These are phyloP conservation scores for Crithidia thermophila DNA, from an alignment of 208 protist species.

Conservation along the genomic window DNA sequence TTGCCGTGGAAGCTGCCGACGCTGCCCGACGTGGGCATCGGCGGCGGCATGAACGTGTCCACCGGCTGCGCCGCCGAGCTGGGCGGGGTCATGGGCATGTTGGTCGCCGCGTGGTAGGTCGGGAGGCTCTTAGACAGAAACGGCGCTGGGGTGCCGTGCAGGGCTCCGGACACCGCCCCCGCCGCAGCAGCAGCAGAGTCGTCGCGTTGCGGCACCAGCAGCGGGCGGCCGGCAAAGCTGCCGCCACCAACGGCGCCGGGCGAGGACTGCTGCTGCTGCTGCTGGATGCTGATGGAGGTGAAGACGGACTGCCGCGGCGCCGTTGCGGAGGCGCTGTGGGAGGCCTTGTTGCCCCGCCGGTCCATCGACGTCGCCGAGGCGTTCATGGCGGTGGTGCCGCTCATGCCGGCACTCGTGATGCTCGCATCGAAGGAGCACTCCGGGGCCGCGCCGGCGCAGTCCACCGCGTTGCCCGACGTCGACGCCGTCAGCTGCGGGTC, in stretches of 20 bases:
- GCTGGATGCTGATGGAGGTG: slow-evolving; percentile 28
- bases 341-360: slow-evolving; percentile 4
- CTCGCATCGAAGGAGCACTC: slow-evolving; percentile 15
- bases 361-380: slow-evolving; percentile 7
- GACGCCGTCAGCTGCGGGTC: slow-evolving; percentile 39
- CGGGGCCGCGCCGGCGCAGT: slow-evolving; percentile 8
- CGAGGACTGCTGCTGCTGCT: slow-evolving; percentile 26
- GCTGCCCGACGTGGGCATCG: slow-evolving; percentile 7
- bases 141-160: slow-evolving; percentile 2
- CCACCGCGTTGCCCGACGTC: background rate
- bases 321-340: slow-evolving; percentile 1
- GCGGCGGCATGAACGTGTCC: background rate
- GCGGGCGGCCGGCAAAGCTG: slow-evolving; percentile 3
- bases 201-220: slow-evolving; percentile 30
- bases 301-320: slow-evolving; percentile 27
- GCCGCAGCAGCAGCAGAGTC: background rate
- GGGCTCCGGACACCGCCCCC: background rate
- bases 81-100: background rate
- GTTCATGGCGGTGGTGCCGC: background rate
- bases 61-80: background rate
- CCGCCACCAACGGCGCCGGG: background rate
- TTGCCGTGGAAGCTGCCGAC: slow-evolving; percentile 20
- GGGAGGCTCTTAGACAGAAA: slow-evolving; percentile 17
- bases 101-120: slow-evolving; percentile 6
- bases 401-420: slow-evolving; percentile 19